phyloP scores from a whole-genome alignment of 306 rosid genomes.

The Datisca glomerata region DNA sequence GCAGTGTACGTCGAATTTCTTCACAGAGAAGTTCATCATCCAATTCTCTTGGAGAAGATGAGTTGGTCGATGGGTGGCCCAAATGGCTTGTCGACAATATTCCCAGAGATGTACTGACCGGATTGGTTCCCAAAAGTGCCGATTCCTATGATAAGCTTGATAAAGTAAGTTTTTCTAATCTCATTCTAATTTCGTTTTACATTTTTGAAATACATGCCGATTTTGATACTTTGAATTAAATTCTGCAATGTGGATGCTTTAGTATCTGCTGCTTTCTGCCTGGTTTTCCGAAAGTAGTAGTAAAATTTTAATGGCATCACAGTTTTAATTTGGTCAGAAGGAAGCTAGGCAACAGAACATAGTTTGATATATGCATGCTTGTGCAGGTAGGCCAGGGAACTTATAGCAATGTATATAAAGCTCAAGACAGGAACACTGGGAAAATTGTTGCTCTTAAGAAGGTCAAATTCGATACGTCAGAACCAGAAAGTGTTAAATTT shows the following conservation, averaged over 20 bases:
- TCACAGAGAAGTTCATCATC: slow-evolving; percentile 17
- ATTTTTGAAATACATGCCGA: not conserved
- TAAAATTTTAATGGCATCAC: no score
- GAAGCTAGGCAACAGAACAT: no score
- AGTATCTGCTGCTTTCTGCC: no score
- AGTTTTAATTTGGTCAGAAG: no score
- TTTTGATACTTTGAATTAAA: no score
- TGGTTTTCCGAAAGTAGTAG: no score
- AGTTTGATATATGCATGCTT: no score
- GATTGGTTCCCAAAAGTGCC: slow-evolving; percentile 64
- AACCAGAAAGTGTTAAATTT: slow-evolving; percentile 79
- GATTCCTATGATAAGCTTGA: slow-evolving; percentile 65
- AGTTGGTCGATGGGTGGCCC: slow-evolving; percentile 34
- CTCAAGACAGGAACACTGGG: slow-evolving; percentile 61
- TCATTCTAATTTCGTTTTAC: not conserved
- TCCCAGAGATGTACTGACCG: slow-evolving; percentile 32
- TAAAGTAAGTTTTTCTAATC: slow-evolving; percentile 33
- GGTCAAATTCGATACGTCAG: slow-evolving; percentile 68
- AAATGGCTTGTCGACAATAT: slow-evolving; percentile 44
- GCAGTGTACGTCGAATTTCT: slow-evolving; percentile 17
- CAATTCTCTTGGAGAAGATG: slow-evolving; percentile 26
- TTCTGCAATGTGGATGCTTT: no score
- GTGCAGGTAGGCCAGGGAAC: slow-evolving; percentile 96
- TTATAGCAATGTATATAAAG: slow-evolving; percentile 91
- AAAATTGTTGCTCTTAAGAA: slow-evolving; percentile 82